Base-by-base conservation (phyloP, 805 yeast genomes). In the Lipomyces starkeyi region DNA sequence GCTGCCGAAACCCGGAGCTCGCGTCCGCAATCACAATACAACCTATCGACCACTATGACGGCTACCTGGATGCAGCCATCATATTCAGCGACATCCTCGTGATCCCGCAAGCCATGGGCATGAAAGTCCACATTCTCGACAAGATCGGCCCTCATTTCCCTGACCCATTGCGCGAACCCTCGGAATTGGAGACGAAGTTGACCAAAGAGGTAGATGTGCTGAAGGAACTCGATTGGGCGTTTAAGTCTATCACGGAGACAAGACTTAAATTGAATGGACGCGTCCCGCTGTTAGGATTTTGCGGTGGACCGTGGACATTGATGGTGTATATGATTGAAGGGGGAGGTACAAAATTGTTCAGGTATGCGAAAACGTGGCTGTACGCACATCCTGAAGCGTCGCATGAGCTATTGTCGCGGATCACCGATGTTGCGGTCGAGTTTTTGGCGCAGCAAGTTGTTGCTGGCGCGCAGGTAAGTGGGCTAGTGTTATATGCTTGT, bases 291-390 rank as follows among this genome's bases (percentile, higher is more conserved):
- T 83, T 95, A 62, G 99, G 99, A 2, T 95, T 95, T 80, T 91
- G 93, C 73, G 99, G 99, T 64, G 97, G 97, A 8, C 99, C 99
- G 65, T 95, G 98, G 97, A 95, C 99, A 13, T 81, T 95, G 68
- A 83, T 95, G 82, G 97, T 93, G 49, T 95, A 95, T 81, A 95
- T 95, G 97, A 88, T 93, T 68, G 99, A 95, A 80, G 99, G 99
- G 62, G 75, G 76, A 29, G 97, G 98, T 20, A 88, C 97, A 6
- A 91, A 91, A 77, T 83, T 94, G 83, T 95, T 91, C 82, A 85
- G 97, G 77, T 93, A 85, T 76, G 97, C 92, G 63, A 92, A 93
- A 79, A 90, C 91, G 77, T 93, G 98, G 97, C 84, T 95, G 68
- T 95, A 89, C 82, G 87, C 85, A 75, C 87, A 88, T 77, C 91